Conservation (phyloP, 768 basidiomycete genomes). For the Boletellus sp. region DNA sequence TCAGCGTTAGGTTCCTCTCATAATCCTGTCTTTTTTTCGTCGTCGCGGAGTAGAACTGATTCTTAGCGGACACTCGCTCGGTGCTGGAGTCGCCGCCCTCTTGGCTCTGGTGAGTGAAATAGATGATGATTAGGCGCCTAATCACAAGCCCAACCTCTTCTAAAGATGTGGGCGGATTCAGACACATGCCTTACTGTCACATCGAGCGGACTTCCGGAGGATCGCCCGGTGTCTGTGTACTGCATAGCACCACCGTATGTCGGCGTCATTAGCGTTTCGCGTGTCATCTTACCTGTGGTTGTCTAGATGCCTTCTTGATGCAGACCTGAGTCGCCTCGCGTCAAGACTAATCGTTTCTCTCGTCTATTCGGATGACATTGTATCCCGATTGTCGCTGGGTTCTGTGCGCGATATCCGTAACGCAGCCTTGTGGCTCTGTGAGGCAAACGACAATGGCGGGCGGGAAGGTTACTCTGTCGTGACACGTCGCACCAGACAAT, state of each 20-base stretch:
- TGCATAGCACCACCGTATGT: slow-evolving; percentile 79
- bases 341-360: slow-evolving; percentile 69
- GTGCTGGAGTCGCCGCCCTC: slow-evolving; percentile 75
- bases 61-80: slow-evolving; percentile 79
- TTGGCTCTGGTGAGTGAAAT: slow-evolving; percentile 58
- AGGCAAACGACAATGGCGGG: slow-evolving; percentile 49
- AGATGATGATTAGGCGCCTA: background rate
- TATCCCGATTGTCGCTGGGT: slow-evolving; percentile 74
- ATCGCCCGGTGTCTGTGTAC: slow-evolving; percentile 66
- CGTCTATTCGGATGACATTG: slow-evolving; percentile 79
- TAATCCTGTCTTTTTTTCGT: slow-evolving; percentile 3
- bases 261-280: background rate
- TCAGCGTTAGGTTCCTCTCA: background rate
- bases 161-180: slow-evolving; percentile 83
- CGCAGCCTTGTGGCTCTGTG: slow-evolving; percentile 76
- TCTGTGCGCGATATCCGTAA: slow-evolving; percentile 72
- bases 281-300: background rate
- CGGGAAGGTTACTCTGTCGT: slow-evolving; percentile 39
- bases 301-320: slow-evolving; percentile 57
- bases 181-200: slow-evolving; percentile 64
- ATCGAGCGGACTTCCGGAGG: slow-evolving; percentile 66
- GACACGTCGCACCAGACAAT: slow-evolving; percentile 48
- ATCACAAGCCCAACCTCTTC: background rate
- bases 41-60: slow-evolving; percentile 50
- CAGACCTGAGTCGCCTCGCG: slow-evolving; percentile 55